Evolutionary conservation across 1,139 yeast genomes (phyloP), one percentile per base, ranked within the genome.

Genomic region (Kodamaea alishanica): DNA sequence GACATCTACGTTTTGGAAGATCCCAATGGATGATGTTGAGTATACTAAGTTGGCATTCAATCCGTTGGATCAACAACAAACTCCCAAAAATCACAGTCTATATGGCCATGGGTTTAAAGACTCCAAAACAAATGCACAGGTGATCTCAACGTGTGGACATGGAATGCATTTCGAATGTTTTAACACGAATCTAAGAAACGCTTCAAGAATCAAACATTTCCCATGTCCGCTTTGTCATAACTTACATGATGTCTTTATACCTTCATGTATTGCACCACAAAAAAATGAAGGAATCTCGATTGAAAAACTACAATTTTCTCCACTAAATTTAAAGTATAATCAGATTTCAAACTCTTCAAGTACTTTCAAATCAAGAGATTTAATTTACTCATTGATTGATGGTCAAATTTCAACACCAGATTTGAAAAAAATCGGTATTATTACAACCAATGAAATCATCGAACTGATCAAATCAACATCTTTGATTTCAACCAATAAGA

Each of bases 221-320:
- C 64, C 73, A 3, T 83, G 90, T 58, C 89, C 90, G 0, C 63
- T 84, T 34, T 84, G 90, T 55, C 79, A 78, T 47, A 73, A 78
- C 2, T 64, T 65, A 24, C 73, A 70, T 43, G 70, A 71, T 42
- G 45, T 61, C 2, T 70, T 74, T 43, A 50, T 75, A 47, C 86
- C 75, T 28, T 63, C 72, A 3, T 70, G 63, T 37, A 46, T 52
- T 30, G 54, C 56, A 33, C 62, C 58, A 25, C 38, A 32, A 3
- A 46, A 41, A 27, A 52, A 50, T 5, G 56, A 55, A 10, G 51
- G 54, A 2, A 29, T 51, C 3, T 38, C 30, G 6, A 33, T 29
- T 6, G 28, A 24, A 6, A 12, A 40, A 8, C 27, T 31, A 7
- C 32, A 24, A 10, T 9, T 5, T 25, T 31, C 22, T 23, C 34